Base-by-base conservation (phyloP, 805 yeast species). In the Wickerhamiella sergipiensis region DNA sequence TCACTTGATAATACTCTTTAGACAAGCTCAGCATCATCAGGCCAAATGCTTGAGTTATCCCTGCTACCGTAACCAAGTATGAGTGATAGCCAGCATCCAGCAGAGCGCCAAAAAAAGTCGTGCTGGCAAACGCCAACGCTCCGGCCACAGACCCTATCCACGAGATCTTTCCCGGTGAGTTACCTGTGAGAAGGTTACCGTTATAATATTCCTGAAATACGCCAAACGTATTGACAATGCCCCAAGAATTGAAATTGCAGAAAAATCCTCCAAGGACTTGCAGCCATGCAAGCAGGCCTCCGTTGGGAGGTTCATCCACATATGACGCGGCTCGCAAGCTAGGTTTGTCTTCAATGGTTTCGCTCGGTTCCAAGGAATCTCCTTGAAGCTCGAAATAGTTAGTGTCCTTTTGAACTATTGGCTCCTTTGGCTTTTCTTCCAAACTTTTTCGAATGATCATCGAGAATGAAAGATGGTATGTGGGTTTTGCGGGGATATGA, bases 1-100 rank as follows among this genome's bases (percentile, higher is more conserved):
- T 66, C 50, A 79, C 72, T 52, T 79, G 83, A 57, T 71, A 75
- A 13, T 74, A 66, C 6, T 66, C 59, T 2, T 62, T 62, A 44
- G 76, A 71, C 46, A 65, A 55, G 24, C 65, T 59, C 7, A 59
- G 54, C 56, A 66, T 57, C 65, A 67, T 64, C 24, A 63, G 49
- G 2, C 64, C 61, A 17, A 59, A 54, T 24, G 57, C 55, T 43
- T 59, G 57, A 13, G 59, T 21, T 3, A 63, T 23, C 3, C 60
- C 55, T 10, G 65, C 65, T 4, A 46, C 47, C 19, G 59, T 49
- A 22, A 53, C 57, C 57, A 61, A 53, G 22, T 29, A 46, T 43
- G 52, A 56, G 53, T 63, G 54, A 36, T 56, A 61, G 23, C 64
- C 63, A 43, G 51, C 49, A 36, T 66, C 69, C 29, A 62, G 52